Conservation (phyloP, 1,284 basidiomycete genomes). For the Bjerkandera adusta region DNA sequence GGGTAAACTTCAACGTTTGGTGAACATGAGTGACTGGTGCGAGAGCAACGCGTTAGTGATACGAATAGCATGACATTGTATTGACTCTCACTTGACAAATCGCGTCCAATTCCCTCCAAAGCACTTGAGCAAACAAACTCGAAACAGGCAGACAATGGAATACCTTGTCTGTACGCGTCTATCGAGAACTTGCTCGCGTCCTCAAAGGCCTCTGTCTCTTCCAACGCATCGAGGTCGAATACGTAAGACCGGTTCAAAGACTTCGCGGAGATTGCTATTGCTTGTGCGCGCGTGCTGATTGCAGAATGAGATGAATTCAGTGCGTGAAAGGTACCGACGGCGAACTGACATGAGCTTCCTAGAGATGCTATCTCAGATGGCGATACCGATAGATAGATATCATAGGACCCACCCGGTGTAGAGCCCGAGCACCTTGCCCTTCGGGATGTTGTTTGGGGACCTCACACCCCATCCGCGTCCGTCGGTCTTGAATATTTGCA, state of each 20-base stretch:
- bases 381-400: not conserved
- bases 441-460: constrained; percentile 34
- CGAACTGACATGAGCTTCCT: constrained; percentile 27
- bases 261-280: constrained; percentile 33
- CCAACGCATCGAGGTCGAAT: constrained; percentile 60
- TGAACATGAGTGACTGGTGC: constrained; percentile 58
- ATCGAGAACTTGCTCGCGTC: constrained; percentile 43
- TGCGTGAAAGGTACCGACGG: no score
- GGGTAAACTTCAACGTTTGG: constrained; percentile 57
- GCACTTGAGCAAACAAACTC: no score
- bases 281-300: constrained; percentile 39
- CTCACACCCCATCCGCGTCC: constrained; percentile 37
- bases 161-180: constrained; percentile 48
- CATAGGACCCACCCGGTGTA: constrained; percentile 54
- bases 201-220: constrained; percentile 33
- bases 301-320: not conserved
- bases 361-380: not conserved
- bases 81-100: constrained; percentile 58
- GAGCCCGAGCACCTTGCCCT: constrained; percentile 58
- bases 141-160: no score
- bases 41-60: no score
- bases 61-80: not conserved
- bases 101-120: constrained; percentile 67
- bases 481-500: constrained; percentile 36
- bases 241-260: constrained; percentile 42